Base-by-base conservation (phyloP, 306 rosid species). In the Cucumis melo region DNA sequence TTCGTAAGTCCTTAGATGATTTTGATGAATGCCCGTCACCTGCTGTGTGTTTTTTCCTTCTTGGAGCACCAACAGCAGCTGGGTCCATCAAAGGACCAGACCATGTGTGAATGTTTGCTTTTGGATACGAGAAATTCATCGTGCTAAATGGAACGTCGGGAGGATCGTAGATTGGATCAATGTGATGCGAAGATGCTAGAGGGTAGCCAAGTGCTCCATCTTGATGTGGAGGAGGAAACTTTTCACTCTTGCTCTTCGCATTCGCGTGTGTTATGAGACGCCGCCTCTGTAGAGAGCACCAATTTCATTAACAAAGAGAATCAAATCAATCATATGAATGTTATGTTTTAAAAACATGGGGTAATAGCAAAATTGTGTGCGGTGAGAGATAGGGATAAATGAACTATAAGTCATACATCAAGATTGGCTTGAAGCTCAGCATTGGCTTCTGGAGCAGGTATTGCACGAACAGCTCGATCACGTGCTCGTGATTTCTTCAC, bases 151-250 rank as follows among this genome's bases (percentile, higher is more conserved):
- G 92, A 85, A 92, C 90, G 55, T 90, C 98, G 10, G 97, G 91
- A 77, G 97, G 96, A 80, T 95, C 96, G 27, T 84, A 95, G 63
- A 64, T 81, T 10, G 99, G 98, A 87, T 92, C 96, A 68, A 92
- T 87, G 85, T 89, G 93, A 79, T 95, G 91, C 14, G 97, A 92
- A 62, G 99, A 89, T 80, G 96, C 96, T 79, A 95, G 75, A 21
- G 96, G 87, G 82, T 89, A 92, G 72, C 99, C 98, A 36, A 95
- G 89, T 23, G 98, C 71, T 88, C 99, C 99, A 19, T 95, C 99
- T 87, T 95, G 96, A 84, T 95, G 99, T 1, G 99, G 99, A 65
- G 99, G 99, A 74, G 98, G 99, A 80, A 95, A 95, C 87, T 95
- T 95, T 78, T 95, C 99, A 5, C 99, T 95, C 89, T 95, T 95